These are phyloP conservation scores for Davidsoniella australis DNA, from an alignment of 2,329 filamentous ascomycete species.

Conservation along the genomic window DNA sequence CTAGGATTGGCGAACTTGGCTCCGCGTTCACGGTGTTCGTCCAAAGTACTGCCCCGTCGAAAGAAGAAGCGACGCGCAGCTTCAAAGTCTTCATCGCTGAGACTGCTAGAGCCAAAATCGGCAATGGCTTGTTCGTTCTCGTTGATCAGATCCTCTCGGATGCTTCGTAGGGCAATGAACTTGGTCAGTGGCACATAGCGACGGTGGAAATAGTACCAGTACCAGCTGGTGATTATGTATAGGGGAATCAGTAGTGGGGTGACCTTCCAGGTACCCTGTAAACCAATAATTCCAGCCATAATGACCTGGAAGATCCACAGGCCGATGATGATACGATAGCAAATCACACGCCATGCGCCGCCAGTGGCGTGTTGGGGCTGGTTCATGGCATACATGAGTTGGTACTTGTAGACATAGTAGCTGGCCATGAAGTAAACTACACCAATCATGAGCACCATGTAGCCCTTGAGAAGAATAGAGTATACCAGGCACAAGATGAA, in stretches of 20 bases:
- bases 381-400: slow-evolving; percentile 95
- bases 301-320: slow-evolving; percentile 79
- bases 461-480: slow-evolving; percentile 66
- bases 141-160: slow-evolving; percentile 38
- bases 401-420: slow-evolving; percentile 90
- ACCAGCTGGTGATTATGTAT: slow-evolving; percentile 70
- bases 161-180: slow-evolving; percentile 81
- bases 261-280: slow-evolving; percentile 54
- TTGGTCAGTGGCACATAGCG: slow-evolving; percentile 79
- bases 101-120: background rate
- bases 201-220: slow-evolving; percentile 61
- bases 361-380: slow-evolving; percentile 89
- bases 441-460: slow-evolving; percentile 65
- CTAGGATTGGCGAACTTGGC: slow-evolving; percentile 62
- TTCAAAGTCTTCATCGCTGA: slow-evolving; percentile 1
- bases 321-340: slow-evolving; percentile 74
- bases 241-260: slow-evolving; percentile 62
- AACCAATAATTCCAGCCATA: slow-evolving; percentile 70
- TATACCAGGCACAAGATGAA: slow-evolving; percentile 95
- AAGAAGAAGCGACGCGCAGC: slow-evolving; percentile 23
- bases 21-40: slow-evolving; percentile 55
- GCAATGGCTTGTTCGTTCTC: slow-evolving; percentile 19
- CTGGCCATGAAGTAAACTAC: slow-evolving; percentile 69
- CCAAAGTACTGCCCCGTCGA: slow-evolving; percentile 45
- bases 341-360: slow-evolving; percentile 90